Conservation (phyloP, 176 grass and related monocot genomes). For the Paspalum vaginatum region DNA sequence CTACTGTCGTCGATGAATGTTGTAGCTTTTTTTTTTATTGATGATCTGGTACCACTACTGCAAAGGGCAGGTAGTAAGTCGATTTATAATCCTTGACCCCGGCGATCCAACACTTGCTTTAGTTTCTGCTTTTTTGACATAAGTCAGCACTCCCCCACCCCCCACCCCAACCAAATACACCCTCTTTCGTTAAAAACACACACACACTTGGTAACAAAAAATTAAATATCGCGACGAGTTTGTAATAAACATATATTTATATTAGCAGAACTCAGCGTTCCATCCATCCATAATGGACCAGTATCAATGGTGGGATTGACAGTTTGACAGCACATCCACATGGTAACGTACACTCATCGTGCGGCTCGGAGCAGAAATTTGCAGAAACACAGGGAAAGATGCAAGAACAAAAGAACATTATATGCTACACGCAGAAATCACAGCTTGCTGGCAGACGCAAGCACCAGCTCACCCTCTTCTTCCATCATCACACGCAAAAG, state of each 20-base stretch:
- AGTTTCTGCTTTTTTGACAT: background rate
- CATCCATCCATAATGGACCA: slow-evolving; percentile 18
- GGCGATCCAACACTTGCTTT: background rate
- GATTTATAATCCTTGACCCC: too few species aligned
- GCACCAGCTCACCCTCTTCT: slow-evolving; percentile 39
- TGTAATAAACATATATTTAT: background rate
- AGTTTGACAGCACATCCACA: slow-evolving; percentile 20
- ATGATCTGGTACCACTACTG: too few species aligned
- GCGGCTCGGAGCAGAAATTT: slow-evolving; percentile 42
- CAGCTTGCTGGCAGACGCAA: slow-evolving; percentile 33
- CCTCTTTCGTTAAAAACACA: too few species aligned
- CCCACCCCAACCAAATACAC: too few species aligned
- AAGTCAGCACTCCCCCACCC: background rate
- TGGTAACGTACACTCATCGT: slow-evolving; percentile 36
- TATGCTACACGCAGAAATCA: slow-evolving; percentile 39
- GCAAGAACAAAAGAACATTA: slow-evolving; percentile 38
- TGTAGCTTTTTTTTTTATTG: too few species aligned
- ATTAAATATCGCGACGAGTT: background rate
- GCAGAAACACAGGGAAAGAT: background rate
- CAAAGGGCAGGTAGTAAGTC: too few species aligned
- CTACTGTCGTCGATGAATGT: too few species aligned
- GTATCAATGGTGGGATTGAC: slow-evolving; percentile 5
- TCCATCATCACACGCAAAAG: slow-evolving; percentile 30
- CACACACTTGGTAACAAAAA: background rate
- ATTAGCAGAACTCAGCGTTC: slow-evolving; percentile 1